phyloP scores from a whole-genome alignment of 1,284 basidiomycete genomes.

The Boletus calvinii region DNA sequence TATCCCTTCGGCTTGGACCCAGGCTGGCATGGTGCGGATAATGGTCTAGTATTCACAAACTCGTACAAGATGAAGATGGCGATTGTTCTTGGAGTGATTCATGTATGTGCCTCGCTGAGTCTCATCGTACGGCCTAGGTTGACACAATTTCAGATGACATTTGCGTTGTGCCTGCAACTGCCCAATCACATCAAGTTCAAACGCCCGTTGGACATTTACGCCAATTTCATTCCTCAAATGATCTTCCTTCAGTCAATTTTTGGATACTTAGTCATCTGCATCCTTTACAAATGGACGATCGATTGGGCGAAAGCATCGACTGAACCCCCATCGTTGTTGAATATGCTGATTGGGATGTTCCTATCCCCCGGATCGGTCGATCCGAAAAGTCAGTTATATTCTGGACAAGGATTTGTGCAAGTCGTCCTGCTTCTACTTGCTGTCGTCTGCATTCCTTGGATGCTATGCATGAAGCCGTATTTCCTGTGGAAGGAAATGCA shows the following conservation, averaged over 20 bases:
- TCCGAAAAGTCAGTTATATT: slow-evolving; percentile 72
- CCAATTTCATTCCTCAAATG: slow-evolving; percentile 96
- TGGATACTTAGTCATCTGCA: slow-evolving; percentile 93
- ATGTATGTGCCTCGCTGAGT: slow-evolving; percentile 58
- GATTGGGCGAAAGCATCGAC: slow-evolving; percentile 81
- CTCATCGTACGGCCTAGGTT: slow-evolving; percentile 11
- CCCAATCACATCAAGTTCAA: slow-evolving; percentile 96
- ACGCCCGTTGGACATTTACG: slow-evolving; percentile 81
- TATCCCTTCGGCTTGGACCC: slow-evolving; percentile 97
- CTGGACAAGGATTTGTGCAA: slow-evolving; percentile 88
- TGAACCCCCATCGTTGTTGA: slow-evolving; percentile 86
- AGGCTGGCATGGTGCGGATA: slow-evolving; percentile 93
- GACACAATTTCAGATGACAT: slow-evolving; percentile 79
- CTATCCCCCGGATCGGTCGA: slow-evolving; percentile 82
- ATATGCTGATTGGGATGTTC: slow-evolving; percentile 97
- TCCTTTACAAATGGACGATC: slow-evolving; percentile 96
- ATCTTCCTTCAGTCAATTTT: slow-evolving; percentile 98
- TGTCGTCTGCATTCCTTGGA: slow-evolving; percentile 91
- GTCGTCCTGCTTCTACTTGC: slow-evolving; percentile 80
- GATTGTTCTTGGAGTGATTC: slow-evolving; percentile 93
- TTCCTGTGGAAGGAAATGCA: slow-evolving; percentile 89
- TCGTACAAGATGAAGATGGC: slow-evolving; percentile 99
- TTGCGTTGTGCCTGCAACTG: slow-evolving; percentile 93
- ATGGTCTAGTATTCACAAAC: slow-evolving; percentile 92
- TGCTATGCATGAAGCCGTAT: slow-evolving; percentile 94